phyloP scores from a whole-genome alignment of 495 filamentous ascomycete species.

The Neurospora sp. region DNA sequence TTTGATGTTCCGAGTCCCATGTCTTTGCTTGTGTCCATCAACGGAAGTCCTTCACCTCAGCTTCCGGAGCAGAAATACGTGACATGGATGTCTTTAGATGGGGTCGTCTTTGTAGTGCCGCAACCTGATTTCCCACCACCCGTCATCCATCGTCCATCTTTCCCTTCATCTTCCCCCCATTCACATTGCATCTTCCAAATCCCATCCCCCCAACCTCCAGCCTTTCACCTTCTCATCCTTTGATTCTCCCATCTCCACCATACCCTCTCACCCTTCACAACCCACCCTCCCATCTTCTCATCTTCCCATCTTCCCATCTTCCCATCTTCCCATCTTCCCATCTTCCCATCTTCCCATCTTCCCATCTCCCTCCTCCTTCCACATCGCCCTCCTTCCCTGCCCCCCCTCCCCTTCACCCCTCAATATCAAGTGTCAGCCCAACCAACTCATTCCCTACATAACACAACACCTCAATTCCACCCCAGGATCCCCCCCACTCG shows the following conservation, averaged over 20 bases:
- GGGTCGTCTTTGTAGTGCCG: background rate
- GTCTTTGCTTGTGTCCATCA: background rate
- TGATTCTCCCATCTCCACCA: no score
- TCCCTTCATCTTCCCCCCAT: background rate
- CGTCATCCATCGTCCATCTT: background rate
- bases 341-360: no score
- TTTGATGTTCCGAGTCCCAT: background rate
- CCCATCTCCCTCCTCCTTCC: no score
- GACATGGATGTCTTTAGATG: background rate
- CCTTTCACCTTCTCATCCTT: background rate
- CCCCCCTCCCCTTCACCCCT: no score
- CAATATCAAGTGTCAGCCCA: no score
- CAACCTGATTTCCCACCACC: background rate
- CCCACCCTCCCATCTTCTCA: no score
- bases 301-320: no score
- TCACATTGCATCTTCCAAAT: no score
- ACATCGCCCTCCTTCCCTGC: no score
- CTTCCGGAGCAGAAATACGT: background rate
- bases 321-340: no score
- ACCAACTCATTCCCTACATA: slow-evolving; percentile 14
- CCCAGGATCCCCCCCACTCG: slow-evolving; percentile 24
- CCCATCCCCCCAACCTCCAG: no score
- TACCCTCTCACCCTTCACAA: no score
- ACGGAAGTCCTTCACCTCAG: background rate
- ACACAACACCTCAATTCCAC: slow-evolving; percentile 24